Base-by-base conservation (phyloP, 805 yeast genomes). In the Pichia nanzhaoensis region DNA sequence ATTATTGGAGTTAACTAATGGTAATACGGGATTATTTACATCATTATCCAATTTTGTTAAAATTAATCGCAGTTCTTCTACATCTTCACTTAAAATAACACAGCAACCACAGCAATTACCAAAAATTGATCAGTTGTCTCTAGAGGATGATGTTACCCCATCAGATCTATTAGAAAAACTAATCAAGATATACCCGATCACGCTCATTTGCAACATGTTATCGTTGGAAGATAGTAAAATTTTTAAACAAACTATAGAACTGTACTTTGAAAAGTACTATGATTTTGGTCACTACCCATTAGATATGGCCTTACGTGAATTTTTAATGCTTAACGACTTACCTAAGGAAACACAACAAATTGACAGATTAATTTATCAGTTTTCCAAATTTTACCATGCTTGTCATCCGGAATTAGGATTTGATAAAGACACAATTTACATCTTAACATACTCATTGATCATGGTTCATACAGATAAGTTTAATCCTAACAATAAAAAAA, bases 331-430 rank as follows among this genome's bases (percentile, higher is more conserved):
- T 39, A 70, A 78, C 46, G 77, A 77, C 44, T 63, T 84, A 21
- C 93, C 93, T 0, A 73, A 69, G 49, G 93, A 84, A 55, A 67
- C 87, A 0, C 91, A 84, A 57, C 90, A 84, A 55, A 84, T 84
- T 41, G 91, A 84, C 54, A 66, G 89, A 39, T 70, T 82, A 3
- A 63, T 84, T 34, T 75, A 74, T 42, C 71, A 71, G 28, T 80
- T 84, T 60, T 73, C 84, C 9, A 57, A 55, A 24, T 68, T 73
- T 20, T 84, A 78, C 58, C 70, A 69, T 48, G 56, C 62, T 24
- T 70, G 59, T 44, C 73, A 75, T 49, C 66, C 67, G 0, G 56
- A 55, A 8, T 42, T 68, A 10, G 73, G 67, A 30, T 41, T 56
- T n/a, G 57, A 59, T 16, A 52, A 54, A 1, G 84, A 81, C 46